phyloP scores from a whole-genome alignment of 2,329 filamentous ascomycete genomes.

The Pseudocercospora ulei region DNA sequence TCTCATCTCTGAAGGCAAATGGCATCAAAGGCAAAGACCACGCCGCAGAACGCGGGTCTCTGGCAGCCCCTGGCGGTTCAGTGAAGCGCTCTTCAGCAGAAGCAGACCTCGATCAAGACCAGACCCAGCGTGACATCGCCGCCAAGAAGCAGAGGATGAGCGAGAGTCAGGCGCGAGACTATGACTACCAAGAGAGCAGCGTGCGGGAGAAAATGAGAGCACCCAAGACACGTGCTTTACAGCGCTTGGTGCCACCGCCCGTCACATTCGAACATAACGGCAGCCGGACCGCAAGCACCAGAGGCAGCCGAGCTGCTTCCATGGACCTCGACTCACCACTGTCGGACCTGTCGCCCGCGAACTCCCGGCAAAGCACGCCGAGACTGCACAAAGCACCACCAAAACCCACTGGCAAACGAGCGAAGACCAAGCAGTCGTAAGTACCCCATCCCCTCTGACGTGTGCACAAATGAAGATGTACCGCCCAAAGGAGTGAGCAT shows the following conservation, averaged over 20 bases:
- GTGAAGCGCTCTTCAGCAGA: slow-evolving; percentile 34
- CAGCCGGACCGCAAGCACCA: slow-evolving; percentile 18
- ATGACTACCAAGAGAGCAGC: slow-evolving; percentile 30
- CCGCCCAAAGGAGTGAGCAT: neutral
- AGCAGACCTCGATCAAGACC: slow-evolving; percentile 29
- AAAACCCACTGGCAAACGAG: slow-evolving; percentile 30
- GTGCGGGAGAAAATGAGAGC: slow-evolving; percentile 24
- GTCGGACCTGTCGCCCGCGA: slow-evolving; percentile 30
- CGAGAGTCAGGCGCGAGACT: slow-evolving; percentile 27
- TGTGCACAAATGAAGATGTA: neutral
- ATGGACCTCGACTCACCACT: slow-evolving; percentile 31
- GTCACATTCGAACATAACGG: slow-evolving; percentile 24
- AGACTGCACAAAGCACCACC: slow-evolving; percentile 21
- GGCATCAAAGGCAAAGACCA: slow-evolving; percentile 26
- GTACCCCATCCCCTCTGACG: slow-evolving; percentile 21
- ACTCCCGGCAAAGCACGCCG: slow-evolving; percentile 30
- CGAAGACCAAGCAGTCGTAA: slow-evolving; percentile 37
- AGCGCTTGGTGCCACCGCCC: slow-evolving; percentile 22
- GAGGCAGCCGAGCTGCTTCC: slow-evolving; percentile 26
- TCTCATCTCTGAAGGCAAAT: slow-evolving; percentile 15
- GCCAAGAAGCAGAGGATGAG: slow-evolving; percentile 33
- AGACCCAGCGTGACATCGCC: slow-evolving; percentile 23
- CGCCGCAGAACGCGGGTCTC: slow-evolving; percentile 28
- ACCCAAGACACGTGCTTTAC: slow-evolving; percentile 16
- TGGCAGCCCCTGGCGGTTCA: slow-evolving; percentile 22